Base-by-base conservation (phyloP, 2,329 filamentous ascomycete genomes). In the Fusarium praegraminearum region DNA sequence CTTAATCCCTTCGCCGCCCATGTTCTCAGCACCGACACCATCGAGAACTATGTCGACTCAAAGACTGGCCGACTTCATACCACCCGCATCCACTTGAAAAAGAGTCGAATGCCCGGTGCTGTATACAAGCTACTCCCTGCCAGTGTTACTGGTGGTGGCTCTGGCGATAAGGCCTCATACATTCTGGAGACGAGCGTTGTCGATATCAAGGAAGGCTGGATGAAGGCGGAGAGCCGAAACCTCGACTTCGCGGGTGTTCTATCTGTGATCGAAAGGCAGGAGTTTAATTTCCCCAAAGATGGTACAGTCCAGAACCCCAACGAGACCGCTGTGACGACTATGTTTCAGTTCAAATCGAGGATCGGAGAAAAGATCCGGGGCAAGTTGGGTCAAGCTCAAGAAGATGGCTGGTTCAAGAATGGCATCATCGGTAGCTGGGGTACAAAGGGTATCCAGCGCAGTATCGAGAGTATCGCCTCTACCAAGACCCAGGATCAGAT, bases 21-120 rank as follows among this genome's bases (percentile, higher is more conserved):
- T 82, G 93, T 96, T 55, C 84, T 94, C 73, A 93, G 91, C 76
- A 94, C 92, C 79, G 93, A 96, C 80, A 93, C 92, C 75, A 93
- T 96, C 78, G 88, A 89, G 50, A 91, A 89, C 70, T 84, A 87
- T 78, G 88, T 93, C 80, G 92, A 95, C 79, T 85, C 90, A 9
- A 82, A 81, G n/a, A 92, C 91, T 2, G 91, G 92, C 72, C 90
- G 90, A 51, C 84, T 96, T 26, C 88, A 92, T 75, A 95, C 92
- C 24, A 91, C 91, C 10, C 91, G 93, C 70, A 86, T 96, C 67
- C 93, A 95, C 78, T 83, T 94, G 61, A 96, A 96, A 82, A 91
- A 91, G 80, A 93, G 91, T 18, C 91, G 93, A 66, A 84, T 96
- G 72, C 93, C 93, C 3, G 83, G 87, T 22, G 90, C 91, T 11